Percentiles rank a stretch among this genome's conserved stretches.
These are phyloP conservation scores for Calonectria leucothoes DNA, from an alignment of 2,329 filamentous ascomycete species.

Conservation along the genomic window DNA sequence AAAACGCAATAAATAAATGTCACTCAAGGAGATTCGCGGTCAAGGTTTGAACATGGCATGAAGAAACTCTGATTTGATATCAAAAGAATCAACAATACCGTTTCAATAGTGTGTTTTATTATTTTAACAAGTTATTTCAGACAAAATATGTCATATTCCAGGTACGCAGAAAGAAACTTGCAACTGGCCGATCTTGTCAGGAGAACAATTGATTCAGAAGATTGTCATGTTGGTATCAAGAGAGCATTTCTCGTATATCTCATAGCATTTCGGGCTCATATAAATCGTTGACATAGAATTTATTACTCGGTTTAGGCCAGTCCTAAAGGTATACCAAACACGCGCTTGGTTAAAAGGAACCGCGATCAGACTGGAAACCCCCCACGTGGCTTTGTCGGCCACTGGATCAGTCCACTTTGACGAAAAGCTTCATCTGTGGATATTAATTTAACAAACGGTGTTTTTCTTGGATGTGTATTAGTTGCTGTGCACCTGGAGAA, in stretches of 20 bases:
- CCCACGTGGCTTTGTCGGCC: neutral
- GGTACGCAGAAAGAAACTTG: neutral
- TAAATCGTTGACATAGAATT: too few species aligned
- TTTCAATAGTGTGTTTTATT: neutral
- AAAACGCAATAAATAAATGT: neutral
- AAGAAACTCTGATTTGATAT: neutral
- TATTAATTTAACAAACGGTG: neutral
- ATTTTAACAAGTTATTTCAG: neutral
- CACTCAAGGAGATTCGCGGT: neutral
- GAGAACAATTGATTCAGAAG: neutral
- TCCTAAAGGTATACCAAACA: neutral
- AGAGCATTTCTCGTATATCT: neutral
- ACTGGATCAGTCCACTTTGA: neutral
- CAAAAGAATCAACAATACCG: neutral
- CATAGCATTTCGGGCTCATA: neutral
- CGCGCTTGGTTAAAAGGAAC: neutral
- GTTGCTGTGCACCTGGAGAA: neutral
- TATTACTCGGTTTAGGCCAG: neutral
- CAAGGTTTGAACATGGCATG: neutral
- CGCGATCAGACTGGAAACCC: neutral
- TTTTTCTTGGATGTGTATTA: accelerated
- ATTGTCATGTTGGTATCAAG: neutral
- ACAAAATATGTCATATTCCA: neutral
- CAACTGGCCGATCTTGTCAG: neutral
- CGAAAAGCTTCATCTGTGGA: neutral